Percentiles rank a stretch among this genome's conserved stretches.
These are phyloP conservation scores for Aurifilum marmelostoma DNA, from an alignment of 2,329 filamentous ascomycete genomes.

Conservation along the genomic window DNA sequence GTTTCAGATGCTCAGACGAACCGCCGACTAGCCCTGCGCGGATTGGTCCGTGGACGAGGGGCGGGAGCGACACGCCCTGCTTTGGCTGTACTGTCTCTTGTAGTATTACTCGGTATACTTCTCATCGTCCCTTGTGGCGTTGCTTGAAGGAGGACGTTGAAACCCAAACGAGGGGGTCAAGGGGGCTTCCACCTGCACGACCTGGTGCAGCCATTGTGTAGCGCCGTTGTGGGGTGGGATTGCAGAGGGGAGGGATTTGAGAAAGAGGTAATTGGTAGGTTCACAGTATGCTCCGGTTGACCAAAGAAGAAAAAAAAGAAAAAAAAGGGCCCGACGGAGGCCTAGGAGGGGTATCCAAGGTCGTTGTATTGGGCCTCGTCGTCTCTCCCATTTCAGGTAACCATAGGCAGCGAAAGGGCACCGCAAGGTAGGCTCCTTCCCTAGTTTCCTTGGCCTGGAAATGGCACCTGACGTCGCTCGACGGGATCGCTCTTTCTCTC, in stretches of 20 bases:
- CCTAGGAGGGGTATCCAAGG: too few species aligned
- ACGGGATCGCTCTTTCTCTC: background rate
- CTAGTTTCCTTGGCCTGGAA: background rate
- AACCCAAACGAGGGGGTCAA: background rate
- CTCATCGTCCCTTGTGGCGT: too few species aligned
- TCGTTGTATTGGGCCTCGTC: background rate
- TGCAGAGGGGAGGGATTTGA: background rate
- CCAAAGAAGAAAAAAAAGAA: too few species aligned
- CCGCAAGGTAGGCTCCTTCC: background rate
- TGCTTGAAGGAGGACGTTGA: background rate
- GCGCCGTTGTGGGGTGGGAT: background rate
- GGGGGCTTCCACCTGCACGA: background rate
- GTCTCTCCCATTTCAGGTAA: background rate
- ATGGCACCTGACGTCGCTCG: background rate
- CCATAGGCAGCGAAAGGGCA: background rate
- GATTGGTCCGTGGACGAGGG: background rate
- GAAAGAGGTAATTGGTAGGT: background rate
- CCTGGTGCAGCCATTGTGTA: background rate
- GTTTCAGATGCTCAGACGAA: slow-evolving; percentile 8
- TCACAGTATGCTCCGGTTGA: background rate
- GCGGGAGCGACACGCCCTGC: background rate
- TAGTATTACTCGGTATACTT: too few species aligned
- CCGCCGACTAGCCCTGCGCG: background rate
- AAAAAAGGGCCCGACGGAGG: too few species aligned
- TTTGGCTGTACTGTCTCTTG: too few species aligned